Conservation (phyloP, 805 yeast genomes). For the Kodamaea restingae region DNA sequence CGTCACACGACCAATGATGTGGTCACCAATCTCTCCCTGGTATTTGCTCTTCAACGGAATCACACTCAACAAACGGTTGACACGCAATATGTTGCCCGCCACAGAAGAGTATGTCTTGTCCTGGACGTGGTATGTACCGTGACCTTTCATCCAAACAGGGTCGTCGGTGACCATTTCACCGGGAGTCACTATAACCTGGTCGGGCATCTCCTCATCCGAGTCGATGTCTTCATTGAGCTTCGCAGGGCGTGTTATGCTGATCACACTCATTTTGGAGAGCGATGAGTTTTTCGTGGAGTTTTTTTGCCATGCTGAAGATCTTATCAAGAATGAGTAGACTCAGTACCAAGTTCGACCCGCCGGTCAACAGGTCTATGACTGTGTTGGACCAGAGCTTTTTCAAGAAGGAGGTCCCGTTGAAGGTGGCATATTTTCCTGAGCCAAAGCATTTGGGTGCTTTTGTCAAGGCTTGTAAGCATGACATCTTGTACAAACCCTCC, state of each 20-base stretch:
- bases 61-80: slow-evolving; percentile 82
- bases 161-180: slow-evolving; percentile 96
- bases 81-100: slow-evolving; percentile 84
- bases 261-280: slow-evolving; percentile 16
- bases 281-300: slow-evolving; percentile 1
- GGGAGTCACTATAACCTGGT: slow-evolving; percentile 69
- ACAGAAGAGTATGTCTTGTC: slow-evolving; percentile 83
- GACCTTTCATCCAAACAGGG: slow-evolving; percentile 97
- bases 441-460: slow-evolving; percentile 58
- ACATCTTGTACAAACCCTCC: slow-evolving; percentile 66
- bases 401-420: slow-evolving; percentile 49
- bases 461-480: slow-evolving; percentile 53
- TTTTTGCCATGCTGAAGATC: slow-evolving; percentile 2
- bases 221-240: slow-evolving; percentile 20
- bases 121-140: slow-evolving; percentile 82
- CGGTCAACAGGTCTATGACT: slow-evolving; percentile 61
- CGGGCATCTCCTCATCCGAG: slow-evolving; percentile 41
- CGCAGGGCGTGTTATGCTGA: slow-evolving; percentile 35
- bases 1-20: slow-evolving; percentile 86
- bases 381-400: slow-evolving; percentile 66
- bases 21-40: slow-evolving; percentile 94
- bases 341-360: slow-evolving; percentile 48
- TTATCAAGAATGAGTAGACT: slow-evolving; percentile 6
- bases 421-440: slow-evolving; percentile 67
- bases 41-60: slow-evolving; percentile 83